Evolutionary conservation across 768 basidiomycete species (phyloP).

Genomic region (Suillus clintonianus): DNA sequence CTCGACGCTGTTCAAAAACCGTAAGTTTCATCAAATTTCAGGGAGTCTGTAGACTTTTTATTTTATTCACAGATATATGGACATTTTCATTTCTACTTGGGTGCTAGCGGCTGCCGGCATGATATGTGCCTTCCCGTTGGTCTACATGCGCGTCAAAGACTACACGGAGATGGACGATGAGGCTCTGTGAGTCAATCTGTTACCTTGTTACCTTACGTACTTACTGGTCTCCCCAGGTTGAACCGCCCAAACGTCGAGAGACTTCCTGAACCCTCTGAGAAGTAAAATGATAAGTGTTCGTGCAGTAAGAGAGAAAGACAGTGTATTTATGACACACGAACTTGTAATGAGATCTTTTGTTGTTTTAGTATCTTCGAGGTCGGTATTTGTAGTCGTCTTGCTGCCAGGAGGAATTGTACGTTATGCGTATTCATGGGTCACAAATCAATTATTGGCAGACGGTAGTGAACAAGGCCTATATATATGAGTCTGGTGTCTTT

Average conservation of each 20-base stretch:
- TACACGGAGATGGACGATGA: slow-evolving; percentile 54
- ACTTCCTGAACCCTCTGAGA: not conserved
- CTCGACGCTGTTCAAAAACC: slow-evolving; percentile 62
- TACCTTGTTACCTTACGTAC: not conserved
- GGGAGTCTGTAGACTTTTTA: slow-evolving; percentile 11
- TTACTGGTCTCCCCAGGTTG: not conserved
- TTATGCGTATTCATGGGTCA: not conserved
- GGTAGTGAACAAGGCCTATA: not conserved
- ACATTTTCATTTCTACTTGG: slow-evolving; percentile 71
- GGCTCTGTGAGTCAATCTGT: slow-evolving; percentile 41
- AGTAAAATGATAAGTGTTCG: not conserved
- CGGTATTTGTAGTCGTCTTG: not conserved
- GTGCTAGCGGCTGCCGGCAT: slow-evolving; percentile 60
- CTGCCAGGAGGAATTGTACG: not conserved
- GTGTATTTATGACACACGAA: not conserved
- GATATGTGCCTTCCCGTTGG: slow-evolving; percentile 66
- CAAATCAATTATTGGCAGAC: not conserved
- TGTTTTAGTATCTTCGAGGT: not conserved
- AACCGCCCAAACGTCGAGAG: not conserved
- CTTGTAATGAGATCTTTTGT: not conserved
- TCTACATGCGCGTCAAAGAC: slow-evolving; percentile 62
- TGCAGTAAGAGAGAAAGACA: slow-evolving; percentile 15
- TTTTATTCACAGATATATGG: slow-evolving; percentile 47
- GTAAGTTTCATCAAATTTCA: slow-evolving; percentile 36
- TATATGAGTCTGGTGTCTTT: not conserved